phyloP scores from a whole-genome alignment of 2,329 filamentous ascomycete genomes.

The Fusarium hainanense region DNA sequence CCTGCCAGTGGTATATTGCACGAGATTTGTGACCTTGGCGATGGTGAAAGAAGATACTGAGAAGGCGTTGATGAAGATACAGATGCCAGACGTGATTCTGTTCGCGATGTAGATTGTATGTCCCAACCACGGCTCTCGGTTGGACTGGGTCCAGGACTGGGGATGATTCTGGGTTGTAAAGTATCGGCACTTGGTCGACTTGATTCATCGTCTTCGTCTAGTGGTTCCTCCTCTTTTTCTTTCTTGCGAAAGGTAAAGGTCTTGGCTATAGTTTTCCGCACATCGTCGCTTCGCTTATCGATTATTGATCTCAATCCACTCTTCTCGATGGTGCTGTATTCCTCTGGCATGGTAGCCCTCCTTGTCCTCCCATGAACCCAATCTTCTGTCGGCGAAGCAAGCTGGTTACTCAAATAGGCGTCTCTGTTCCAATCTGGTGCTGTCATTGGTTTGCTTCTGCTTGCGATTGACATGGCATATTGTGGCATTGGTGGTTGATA shows the following conservation, averaged over 20 bases:
- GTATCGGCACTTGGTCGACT: conserved; percentile 41
- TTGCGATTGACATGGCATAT: conserved; percentile 6
- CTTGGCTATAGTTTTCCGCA: conserved; percentile 64
- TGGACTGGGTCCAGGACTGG: neutral
- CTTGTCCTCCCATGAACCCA: conserved; percentile 58
- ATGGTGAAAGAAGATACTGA: conserved; percentile 30
- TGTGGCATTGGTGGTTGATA: conserved; percentile 50
- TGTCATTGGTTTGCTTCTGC: conserved; percentile 21
- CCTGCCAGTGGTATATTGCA: conserved; percentile 37
- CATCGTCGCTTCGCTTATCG: conserved; percentile 67
- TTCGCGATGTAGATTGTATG: conserved; percentile 13
- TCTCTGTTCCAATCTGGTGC: conserved; percentile 36
- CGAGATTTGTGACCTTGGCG: conserved; percentile 34
- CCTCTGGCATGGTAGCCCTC: conserved; percentile 57
- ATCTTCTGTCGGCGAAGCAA: conserved; percentile 47
- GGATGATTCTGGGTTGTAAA: conserved; percentile 28
- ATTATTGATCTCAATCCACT: conserved; percentile 63
- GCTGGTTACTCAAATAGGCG: conserved; percentile 46
- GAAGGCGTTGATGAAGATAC: conserved; percentile 30
- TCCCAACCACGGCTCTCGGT: conserved; percentile 31
- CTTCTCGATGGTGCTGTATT: conserved; percentile 65
- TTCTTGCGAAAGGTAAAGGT: conserved; percentile 63
- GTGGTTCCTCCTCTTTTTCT: conserved; percentile 54
- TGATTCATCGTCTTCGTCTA: conserved; percentile 29
- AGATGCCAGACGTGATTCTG: conserved; percentile 20